phyloP scores from a whole-genome alignment of 768 basidiomycete species.

The Mycena rosella region DNA sequence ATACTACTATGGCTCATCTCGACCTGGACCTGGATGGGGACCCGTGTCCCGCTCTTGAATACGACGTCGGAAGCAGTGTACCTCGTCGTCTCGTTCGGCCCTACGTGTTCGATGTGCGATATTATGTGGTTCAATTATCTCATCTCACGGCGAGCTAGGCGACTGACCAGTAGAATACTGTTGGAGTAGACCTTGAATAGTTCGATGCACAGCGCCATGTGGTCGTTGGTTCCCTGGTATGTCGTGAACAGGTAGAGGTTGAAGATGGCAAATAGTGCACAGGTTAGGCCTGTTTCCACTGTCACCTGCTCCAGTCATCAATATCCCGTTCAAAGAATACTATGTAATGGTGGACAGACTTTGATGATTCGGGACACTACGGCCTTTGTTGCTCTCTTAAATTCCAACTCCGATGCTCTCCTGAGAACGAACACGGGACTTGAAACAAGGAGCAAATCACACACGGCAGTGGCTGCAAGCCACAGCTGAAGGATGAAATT shows the following conservation, averaged over 20 bases:
- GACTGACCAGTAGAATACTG: slow-evolving; percentile 13
- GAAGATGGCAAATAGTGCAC: slow-evolving; percentile 28
- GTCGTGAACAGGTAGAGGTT: slow-evolving; percentile 33
- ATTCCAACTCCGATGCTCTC: not conserved
- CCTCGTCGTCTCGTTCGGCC: too few species aligned
- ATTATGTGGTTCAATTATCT: too few species aligned
- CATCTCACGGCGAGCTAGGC: too few species aligned
- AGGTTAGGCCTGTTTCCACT: slow-evolving; percentile 34
- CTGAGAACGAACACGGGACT: slow-evolving; percentile 9
- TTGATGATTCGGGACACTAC: slow-evolving; percentile 3
- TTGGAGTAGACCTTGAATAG: slow-evolving; percentile 29
- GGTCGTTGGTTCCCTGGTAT: slow-evolving; percentile 17
- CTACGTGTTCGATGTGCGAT: too few species aligned
- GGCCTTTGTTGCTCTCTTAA: slow-evolving; percentile 3
- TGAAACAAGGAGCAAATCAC: slow-evolving; percentile 21
- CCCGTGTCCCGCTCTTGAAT: too few species aligned
- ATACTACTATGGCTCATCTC: too few species aligned
- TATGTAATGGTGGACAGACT: not conserved
- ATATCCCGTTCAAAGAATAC: not conserved
- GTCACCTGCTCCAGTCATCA: slow-evolving; percentile 5
- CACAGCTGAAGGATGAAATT: slow-evolving; percentile 14
- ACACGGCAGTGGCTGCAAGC: slow-evolving; percentile 19
- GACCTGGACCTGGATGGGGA: too few species aligned
- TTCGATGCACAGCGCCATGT: slow-evolving; percentile 16
- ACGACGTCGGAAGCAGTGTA: too few species aligned